These are phyloP conservation scores for Breviolum minutum DNA, from an alignment of 73 alveolate species.

Conservation along the genomic window DNA sequence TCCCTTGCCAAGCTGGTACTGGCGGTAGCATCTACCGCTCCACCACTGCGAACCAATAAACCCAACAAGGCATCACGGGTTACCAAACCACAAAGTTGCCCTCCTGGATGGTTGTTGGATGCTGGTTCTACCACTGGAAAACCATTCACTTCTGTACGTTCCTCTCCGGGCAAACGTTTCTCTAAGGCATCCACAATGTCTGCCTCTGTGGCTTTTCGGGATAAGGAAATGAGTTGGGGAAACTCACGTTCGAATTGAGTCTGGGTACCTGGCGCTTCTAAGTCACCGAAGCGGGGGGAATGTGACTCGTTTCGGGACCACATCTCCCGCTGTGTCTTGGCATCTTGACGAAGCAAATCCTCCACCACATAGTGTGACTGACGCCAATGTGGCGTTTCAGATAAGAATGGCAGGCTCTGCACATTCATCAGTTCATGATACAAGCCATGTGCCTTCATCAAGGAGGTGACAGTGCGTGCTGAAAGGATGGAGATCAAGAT, in stretches of 20 bases:
- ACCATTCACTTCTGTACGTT: constrained; percentile 65
- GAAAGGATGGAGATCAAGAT: constrained; percentile 80
- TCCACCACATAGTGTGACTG: constrained; percentile 58
- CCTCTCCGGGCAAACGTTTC: constrained; percentile 23
- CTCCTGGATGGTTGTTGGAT: constrained; percentile 12
- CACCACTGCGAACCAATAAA: constrained; percentile 15
- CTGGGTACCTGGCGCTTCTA: background rate
- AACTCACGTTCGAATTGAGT: constrained; percentile 2
- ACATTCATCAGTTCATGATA: constrained; percentile 84
- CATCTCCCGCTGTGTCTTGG: constrained; percentile 26
- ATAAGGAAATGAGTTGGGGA: constrained; percentile 14
- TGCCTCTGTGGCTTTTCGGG: constrained; percentile 17
- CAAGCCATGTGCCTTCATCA: constrained; percentile 45
- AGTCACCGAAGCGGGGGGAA: background rate
- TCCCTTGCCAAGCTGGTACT: background rate
- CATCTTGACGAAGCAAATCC: constrained; percentile 48
- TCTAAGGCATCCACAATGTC: constrained; percentile 56
- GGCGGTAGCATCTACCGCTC: background rate
- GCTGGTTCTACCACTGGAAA: constrained; percentile 66
- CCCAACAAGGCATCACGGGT: constrained; percentile 61
- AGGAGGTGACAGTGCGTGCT: constrained; percentile 56
- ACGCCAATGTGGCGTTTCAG: constrained; percentile 65
- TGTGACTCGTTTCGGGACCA: background rate
- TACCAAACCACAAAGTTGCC: constrained; percentile 80
- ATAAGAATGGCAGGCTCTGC: constrained; percentile 58